Evolutionary conservation across 1,284 basidiomycete genomes (phyloP), one percentile per base, ranked within the genome.

Genomic region (Tilletia setariae): DNA sequence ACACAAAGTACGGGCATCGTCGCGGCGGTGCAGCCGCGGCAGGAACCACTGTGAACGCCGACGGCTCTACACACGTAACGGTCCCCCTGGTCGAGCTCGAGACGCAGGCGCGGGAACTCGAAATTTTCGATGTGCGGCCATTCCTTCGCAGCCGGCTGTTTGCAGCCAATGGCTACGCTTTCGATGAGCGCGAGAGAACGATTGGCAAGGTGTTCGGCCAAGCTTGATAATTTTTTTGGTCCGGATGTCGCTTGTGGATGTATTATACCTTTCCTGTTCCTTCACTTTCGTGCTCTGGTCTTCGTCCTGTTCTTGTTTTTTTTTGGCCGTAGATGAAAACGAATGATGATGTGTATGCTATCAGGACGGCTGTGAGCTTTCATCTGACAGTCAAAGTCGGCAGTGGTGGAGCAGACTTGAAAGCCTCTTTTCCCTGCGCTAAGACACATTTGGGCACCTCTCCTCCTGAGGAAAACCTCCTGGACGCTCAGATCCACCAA

Each of bases 91-190:
- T 72, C 21, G 80, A 81, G 70, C 73, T 82, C 44, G 73, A 89
- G 89, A 70, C 83, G 83, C 47, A 88, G 88, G 76, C 90, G 90
- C 79, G 92, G 82, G 94, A 95, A 69, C 89, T 96, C 72, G 94
- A 98, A 72, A 94, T 98, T 67, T 97, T 90, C 79, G 94, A 98
- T 79, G 89, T 91, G 21, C 84, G 87, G 21, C 89, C 92, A 1
- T 98, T 97, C 88, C 83, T 97, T 72, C 87, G 86, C 40, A 93
- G 91, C 2, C 90, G 89, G 74, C 83, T 98, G 59, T 98, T 98
- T 82, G 79, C 85, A n/a, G 86, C 91, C 23, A 98, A 98, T 79
- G 94, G 94, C 1, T 98, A 98, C 84, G 89, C 77, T 2, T 82
- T 76, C 67, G 69, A 76, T 56, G 72, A 79, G 23, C 47, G 68